A percentile compares a stretch with the other conserved stretches of the same genome.
phyloP scores from a whole-genome alignment of 768 basidiomycete genomes.

The Mrakia frigida region DNA sequence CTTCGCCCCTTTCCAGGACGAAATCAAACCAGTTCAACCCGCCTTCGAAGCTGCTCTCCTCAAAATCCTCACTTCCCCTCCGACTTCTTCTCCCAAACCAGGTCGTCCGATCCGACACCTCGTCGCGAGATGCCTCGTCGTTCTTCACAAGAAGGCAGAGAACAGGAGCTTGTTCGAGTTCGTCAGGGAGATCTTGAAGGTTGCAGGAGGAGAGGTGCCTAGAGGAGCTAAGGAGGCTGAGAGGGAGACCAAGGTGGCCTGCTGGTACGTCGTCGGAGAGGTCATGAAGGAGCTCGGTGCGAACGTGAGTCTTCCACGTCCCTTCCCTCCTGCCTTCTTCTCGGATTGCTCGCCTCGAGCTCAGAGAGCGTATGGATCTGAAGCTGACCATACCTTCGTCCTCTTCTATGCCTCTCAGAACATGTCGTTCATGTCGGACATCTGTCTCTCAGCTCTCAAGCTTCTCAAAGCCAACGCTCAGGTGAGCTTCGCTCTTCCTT shows the following conservation, averaged over 20 bases:
- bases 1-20: conserved; percentile 50
- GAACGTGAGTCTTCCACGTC: conserved; percentile 55
- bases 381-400: neutral
- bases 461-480: conserved; percentile 62
- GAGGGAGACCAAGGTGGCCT: conserved; percentile 56
- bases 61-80: conserved; percentile 55
- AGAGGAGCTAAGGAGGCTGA: conserved; percentile 53
- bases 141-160: conserved; percentile 72
- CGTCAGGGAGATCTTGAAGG: conserved; percentile 67
- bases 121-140: conserved; percentile 68
- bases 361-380: neutral
- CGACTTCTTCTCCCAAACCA: conserved; percentile 62
- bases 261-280: conserved; percentile 81
- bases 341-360: neutral
- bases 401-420: conserved; percentile 52
- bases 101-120: conserved; percentile 80
- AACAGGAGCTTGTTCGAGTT: conserved; percentile 81
- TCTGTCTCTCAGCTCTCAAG: conserved; percentile 60
- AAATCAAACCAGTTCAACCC: conserved; percentile 60
- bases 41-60: conserved; percentile 60
- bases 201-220: conserved; percentile 61
- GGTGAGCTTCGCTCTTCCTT: conserved; percentile 49
- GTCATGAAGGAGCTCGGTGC: conserved; percentile 77
- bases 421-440: conserved; percentile 93
- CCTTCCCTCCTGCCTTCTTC: neutral